phyloP scores from a whole-genome alignment of 306 rosid genomes.

The Urtica urens region DNA sequence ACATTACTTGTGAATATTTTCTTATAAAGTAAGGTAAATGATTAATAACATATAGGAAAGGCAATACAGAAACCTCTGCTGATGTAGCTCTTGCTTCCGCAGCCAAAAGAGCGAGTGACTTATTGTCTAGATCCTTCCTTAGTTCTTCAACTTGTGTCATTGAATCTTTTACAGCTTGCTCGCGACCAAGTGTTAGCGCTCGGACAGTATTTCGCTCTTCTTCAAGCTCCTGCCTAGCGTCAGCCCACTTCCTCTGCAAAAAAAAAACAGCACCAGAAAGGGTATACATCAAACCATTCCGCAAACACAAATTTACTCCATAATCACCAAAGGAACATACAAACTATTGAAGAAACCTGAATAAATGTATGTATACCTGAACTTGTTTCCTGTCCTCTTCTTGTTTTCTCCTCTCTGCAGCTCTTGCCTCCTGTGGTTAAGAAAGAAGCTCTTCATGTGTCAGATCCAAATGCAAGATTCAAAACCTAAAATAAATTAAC shows the following conservation, averaged over 20 bases:
- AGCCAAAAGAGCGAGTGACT: constrained; percentile 53
- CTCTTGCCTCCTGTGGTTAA: constrained; percentile 74
- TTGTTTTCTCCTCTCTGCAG: constrained; percentile 64
- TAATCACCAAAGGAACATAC: background rate
- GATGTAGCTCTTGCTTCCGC: constrained; percentile 78
- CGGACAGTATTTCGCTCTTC: constrained; percentile 64
- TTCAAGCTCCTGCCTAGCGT: constrained; percentile 75
- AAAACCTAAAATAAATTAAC: background rate
- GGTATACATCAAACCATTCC: background rate
- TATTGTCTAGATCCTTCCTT: constrained; percentile 63
- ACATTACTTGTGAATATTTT: too few species aligned
- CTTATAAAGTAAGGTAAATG: background rate
- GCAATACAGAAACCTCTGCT: constrained; percentile 53
- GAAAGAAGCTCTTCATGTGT: background rate
- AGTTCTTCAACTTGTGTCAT: constrained; percentile 74
- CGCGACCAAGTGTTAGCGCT: constrained; percentile 49
- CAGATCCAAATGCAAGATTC: background rate
- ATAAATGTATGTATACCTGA: constrained; percentile 46
- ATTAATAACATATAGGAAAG: background rate
- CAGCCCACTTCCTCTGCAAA: constrained; percentile 90
- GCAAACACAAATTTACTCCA: background rate
- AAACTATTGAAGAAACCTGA: background rate
- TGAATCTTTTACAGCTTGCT: constrained; percentile 50
- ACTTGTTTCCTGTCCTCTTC: constrained; percentile 58
- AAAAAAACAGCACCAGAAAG: background rate